phyloP scores from a whole-genome alignment of 306 rosid genomes.

The Inga laurina region DNA sequence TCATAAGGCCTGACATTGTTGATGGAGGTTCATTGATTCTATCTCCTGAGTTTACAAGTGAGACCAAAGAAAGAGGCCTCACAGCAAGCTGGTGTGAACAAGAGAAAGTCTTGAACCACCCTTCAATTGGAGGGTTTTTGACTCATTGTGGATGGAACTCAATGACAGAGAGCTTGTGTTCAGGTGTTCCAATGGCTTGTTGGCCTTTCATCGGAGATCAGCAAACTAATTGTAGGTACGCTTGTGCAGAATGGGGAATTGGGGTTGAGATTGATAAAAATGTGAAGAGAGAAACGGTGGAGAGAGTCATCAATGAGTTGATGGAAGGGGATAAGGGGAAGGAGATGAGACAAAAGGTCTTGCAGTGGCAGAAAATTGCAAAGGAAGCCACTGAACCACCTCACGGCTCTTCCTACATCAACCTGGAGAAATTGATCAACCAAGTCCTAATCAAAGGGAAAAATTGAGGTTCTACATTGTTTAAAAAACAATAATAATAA shows the following conservation, averaged over 20 bases:
- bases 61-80: not conserved
- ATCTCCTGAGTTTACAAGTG: not conserved
- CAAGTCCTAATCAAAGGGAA: not conserved
- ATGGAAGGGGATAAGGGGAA: not conserved
- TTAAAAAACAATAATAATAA: too few species aligned
- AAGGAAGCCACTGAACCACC: not conserved
- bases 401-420: not conserved
- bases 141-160: not conserved
- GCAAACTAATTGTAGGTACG: not conserved
- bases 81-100: not conserved
- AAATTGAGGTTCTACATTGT: not conserved
- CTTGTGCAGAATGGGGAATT: not conserved
- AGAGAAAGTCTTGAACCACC: not conserved
- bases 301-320: not conserved
- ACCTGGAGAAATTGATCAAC: not conserved
- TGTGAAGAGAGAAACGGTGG: not conserved
- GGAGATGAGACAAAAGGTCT: not conserved
- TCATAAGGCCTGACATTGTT: not conserved
- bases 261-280: not conserved
- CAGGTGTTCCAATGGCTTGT: not conserved
- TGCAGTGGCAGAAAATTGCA: not conserved
- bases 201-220: not conserved
- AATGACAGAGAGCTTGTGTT: not conserved
- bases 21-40: not conserved
- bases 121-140: not conserved